Base-by-base conservation (phyloP, 164 flowering plant species). In the Akebia trifoliata region DNA sequence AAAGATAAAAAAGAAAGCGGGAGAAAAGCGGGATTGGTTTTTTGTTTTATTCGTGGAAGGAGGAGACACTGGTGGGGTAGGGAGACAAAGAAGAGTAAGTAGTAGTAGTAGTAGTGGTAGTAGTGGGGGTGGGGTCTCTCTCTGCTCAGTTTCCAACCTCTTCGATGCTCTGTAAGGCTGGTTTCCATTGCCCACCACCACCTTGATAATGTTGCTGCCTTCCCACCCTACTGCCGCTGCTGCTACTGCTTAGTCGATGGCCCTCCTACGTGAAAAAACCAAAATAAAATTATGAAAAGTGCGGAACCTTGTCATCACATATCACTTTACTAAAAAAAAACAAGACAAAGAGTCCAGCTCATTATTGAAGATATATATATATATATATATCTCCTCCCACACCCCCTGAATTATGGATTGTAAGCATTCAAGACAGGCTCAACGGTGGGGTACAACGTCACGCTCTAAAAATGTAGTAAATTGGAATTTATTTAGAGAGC, bases 121-220 rank as follows among this genome's bases (percentile, higher is more conserved):
- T n/a, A n/a, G n/a, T n/a, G n/a, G n/a, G n/a, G n/a, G n/a, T n/a
- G n/a, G n/a, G n/a, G n/a, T n/a, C n/a, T n/a, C n/a, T n/a, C n/a
- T n/a, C n/a, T 43, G 46, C 25, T 50, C 21, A 61, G 53, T 31
- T 61, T 24, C 58, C 65, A 52, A 61, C 26, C 43, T 61, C 65
- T 43, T 51, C 26, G 44, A 61, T 61, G 65, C 65, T 61, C 58
- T 52, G 58, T 53, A 61, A 32, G 29, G 58, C 65, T 53, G 65
- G 65, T 28, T 43, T 53, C 65, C 65, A 61, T 26, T 61, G 84
- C 44, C 81, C 78, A 6, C 40, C 40, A 38, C 31, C 25, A 21
- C 17, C 34, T 3, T 54, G 44, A 34, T 51, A 42, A 48, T 57
- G 56, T 56, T 50, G 57, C 63, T 54, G 59, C 30, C 24, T 26